Base-by-base conservation (phyloP, 108 stramenopile species). In the Fistulifera pelliculosa region DNA sequence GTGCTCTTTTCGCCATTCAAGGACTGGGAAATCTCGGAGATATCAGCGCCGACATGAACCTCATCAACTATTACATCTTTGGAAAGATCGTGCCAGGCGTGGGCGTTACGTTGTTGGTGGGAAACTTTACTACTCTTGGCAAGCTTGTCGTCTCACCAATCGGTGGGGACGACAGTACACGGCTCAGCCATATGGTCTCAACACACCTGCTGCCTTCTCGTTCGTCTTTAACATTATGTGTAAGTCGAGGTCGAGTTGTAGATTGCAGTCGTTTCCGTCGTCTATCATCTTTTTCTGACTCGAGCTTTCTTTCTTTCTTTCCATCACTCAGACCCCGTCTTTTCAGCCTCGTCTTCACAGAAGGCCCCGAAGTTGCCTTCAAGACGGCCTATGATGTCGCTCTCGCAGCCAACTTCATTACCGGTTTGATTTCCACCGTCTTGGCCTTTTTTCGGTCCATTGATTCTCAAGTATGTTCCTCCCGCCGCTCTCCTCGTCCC, bases 111-210 rank as follows among this genome's bases (percentile, higher is more conserved):
- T 65, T 80, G 11, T 42, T 51, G 4, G 38, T 19, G 5, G 66
- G 66, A 39, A 68, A 68, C 31, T 63, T 18, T 63, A 62, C 71
- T 77, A 76, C 62, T 42, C 79, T 11, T 69, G 67, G 65, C 40
- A 58, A 62, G 78, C 72, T 8, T 66, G 68, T 48, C 72, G 75
- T n/a, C 38, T 76, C 60, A 61, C 75, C 16, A 56, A 70, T 39
- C 60, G 60, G 35, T 73, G 58, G 28, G 48, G 51, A 0, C 59
- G 71, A 7, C 59, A 43, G 23, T 76, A 69, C 52, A 81, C 80
- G 23, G 76, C 80, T 5, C 79, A 83, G 60, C 85, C 85, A 14
- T 83, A 87, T 63, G 85, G 81, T n/a, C 53, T 87, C 31, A 87
- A 87, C 54, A 87, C 81, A 22, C 61, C 81, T n/a, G 81, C 66